These are phyloP conservation scores for Eremothecium coryli DNA, from an alignment of 1,139 yeast species.

Conservation along the genomic window DNA sequence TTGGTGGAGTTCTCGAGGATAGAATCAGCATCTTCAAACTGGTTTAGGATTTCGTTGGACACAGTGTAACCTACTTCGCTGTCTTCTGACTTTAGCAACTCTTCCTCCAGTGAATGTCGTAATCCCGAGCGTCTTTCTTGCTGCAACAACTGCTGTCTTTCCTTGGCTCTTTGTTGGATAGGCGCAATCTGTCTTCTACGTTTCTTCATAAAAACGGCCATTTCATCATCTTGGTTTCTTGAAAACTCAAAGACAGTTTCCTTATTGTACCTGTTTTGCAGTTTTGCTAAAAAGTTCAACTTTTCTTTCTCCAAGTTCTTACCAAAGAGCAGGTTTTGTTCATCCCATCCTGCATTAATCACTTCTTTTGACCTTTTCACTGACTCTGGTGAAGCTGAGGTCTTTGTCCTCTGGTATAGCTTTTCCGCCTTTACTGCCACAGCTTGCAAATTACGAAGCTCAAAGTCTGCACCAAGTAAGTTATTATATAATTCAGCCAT, in stretches of 20 bases:
- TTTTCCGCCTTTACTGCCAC: conserved; percentile 86
- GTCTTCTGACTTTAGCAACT: conserved; percentile 45
- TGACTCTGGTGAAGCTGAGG: conserved; percentile 78
- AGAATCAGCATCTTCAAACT: conserved; percentile 58
- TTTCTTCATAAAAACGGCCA: conserved; percentile 75
- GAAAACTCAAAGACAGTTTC: conserved; percentile 92
- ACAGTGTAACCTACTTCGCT: conserved; percentile 52
- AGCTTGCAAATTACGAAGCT: conserved; percentile 51
- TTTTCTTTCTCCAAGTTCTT: conserved; percentile 65
- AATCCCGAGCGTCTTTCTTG: conserved; percentile 72
- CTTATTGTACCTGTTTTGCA: conserved; percentile 57
- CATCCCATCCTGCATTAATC: conserved; percentile 79
- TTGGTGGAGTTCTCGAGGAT: conserved; percentile 31
- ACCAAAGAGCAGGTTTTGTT: conserved; percentile 70
- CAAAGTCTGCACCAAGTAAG: conserved; percentile 57
- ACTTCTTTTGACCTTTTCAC: conserved; percentile 78
- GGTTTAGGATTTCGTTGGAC: conserved; percentile 43
- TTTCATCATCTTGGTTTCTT: conserved; percentile 55
- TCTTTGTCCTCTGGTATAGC: conserved; percentile 74
- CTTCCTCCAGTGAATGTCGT: conserved; percentile 64
- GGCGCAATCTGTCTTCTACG: conserved; percentile 86
- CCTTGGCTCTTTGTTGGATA: conserved; percentile 67
- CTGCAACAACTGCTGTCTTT: conserved; percentile 57
- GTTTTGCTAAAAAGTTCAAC: conserved; percentile 57
- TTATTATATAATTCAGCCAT: conserved; percentile 65